Base-by-base conservation (phyloP, 2,329 filamentous ascomycete genomes). In the Nemania sp. region DNA sequence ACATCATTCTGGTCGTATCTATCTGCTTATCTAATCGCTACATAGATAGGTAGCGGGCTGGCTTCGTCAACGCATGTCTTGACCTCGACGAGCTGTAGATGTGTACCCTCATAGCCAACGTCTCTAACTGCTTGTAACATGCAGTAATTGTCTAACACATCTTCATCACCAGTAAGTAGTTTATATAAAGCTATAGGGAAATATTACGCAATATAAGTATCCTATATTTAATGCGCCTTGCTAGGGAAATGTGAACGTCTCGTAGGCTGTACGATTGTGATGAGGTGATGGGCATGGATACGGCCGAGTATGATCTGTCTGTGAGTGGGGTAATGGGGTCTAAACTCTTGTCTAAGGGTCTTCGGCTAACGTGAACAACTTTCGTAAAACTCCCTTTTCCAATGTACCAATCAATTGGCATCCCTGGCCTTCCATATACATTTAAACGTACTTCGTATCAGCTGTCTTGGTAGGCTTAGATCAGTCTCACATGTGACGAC, bases 271-370 rank as follows among this genome's bases (percentile, higher is more conserved):
- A 45, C 20, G 58, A 47, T 29, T 53, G 35, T 49, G 41, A 61
- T 22, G 56, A 5, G 20, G 7, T 24, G 29, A 52, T 54, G 26
- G 20, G 22, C 43, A 6, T 38, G 11, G 29, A n/a, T 18, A 57
- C 41, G 24, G 43, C 8, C 41, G 35, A 54, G 26, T 15, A 56
- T 27, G 26, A 58, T 41, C 47, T n/a, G 57, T 41, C 35, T 35
- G 29, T 60, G 47, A n/a, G 43, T 24, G 53, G 20, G 7, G n/a
- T 7, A n/a, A 35, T 24, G 10, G 27, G 49, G 49, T 67, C 67
- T 69, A 61, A 51, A 43, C 52, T 54, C 60, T 68, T 29, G 29
- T 56, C 56, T 53, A 53, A 64, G 38, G 11, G 29, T 38, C 20
- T 49, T 54, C 52, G 38, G n/a, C 29, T 24, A 38, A 54, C 51